Percentiles rank a stretch among this genome's conserved stretches.
Evolutionary conservation across 2,329 filamentous ascomycete species (phyloP).

Genomic region (Colletotrichum tropicicola): DNA sequence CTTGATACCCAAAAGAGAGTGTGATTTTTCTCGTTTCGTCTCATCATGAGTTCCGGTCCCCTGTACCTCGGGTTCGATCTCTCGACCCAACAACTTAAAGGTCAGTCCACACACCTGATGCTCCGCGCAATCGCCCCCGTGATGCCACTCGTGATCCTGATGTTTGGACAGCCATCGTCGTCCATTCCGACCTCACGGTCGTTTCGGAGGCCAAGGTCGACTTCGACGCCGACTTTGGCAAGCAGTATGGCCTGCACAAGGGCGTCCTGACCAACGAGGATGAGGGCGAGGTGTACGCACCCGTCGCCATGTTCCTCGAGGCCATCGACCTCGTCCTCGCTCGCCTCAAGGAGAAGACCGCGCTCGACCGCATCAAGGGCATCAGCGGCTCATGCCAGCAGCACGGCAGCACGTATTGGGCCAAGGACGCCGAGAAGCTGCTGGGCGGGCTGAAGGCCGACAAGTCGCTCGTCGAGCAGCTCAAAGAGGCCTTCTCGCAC

Average conservation of each 20-base stretch:
- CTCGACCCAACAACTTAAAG: constrained; percentile 96
- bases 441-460: constrained; percentile 68
- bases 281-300: constrained; percentile 91
- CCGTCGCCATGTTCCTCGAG: constrained; percentile 94
- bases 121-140: neutral
- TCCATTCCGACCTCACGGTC: constrained; percentile 83
- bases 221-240: constrained; percentile 84
- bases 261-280: constrained; percentile 84
- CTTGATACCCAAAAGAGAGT: neutral
- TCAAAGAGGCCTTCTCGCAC: constrained; percentile 79
- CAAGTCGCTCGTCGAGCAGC: constrained; percentile 75
- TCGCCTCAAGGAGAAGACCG: constrained; percentile 72
- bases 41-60: constrained; percentile 52
- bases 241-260: constrained; percentile 83
- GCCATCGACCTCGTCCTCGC: constrained; percentile 86
- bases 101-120: constrained; percentile 49
- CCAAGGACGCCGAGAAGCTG: constrained; percentile 69
- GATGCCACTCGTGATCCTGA: neutral
- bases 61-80: constrained; percentile 95
- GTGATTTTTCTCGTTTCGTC: neutral
- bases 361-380: constrained; percentile 77
- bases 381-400: constrained; percentile 95
- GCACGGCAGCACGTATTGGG: constrained; percentile 98
- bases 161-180: constrained; percentile 73
- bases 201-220: constrained; percentile 90